Evolutionary conservation across 2,329 filamentous ascomycete genomes (phyloP).

Genomic region (Aaosphaeria arxii): DNA sequence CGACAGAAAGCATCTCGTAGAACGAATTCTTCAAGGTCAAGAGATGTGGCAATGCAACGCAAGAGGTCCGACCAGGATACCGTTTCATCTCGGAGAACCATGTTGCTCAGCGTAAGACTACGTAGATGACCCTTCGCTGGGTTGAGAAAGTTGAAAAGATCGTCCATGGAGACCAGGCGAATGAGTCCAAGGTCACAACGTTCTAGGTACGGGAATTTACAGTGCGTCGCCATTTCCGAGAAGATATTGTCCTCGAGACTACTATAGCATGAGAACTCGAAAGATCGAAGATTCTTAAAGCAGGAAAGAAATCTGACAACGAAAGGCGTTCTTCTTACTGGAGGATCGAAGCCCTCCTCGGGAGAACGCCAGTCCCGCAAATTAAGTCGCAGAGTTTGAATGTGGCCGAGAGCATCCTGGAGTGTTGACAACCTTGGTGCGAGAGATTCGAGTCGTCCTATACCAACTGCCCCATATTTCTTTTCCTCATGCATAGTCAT

Average conservation of each 20-base stretch:
- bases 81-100: constrained; percentile 9
- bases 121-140: constrained; percentile 7
- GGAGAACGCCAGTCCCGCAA: constrained; percentile 25
- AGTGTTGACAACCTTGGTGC: constrained; percentile 11
- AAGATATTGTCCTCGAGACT: constrained; percentile 20
- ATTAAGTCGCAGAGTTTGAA: constrained; percentile 16
- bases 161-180: constrained; percentile 4
- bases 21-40: constrained; percentile 7
- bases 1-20: constrained; percentile 11
- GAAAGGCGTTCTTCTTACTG: constrained; percentile 15
- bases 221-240: constrained; percentile 18
- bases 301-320: constrained; percentile 26
- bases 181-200: constrained; percentile 17
- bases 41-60: constrained; percentile 6
- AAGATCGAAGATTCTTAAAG: constrained; percentile 8
- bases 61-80: constrained; percentile 13
- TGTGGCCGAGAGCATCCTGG: constrained; percentile 6
- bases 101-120: constrained; percentile 9
- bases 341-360: constrained; percentile 20
- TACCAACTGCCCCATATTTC: constrained; percentile 14
- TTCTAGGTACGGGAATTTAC: constrained; percentile 11
- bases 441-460: constrained; percentile 18
- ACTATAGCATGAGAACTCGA: constrained; percentile 23
- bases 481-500: constrained; percentile 5
- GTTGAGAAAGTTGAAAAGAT: constrained; percentile 13